Base-by-base conservation (phyloP, 208 protist species). In the Acanthamoeba divionensis region DNA sequence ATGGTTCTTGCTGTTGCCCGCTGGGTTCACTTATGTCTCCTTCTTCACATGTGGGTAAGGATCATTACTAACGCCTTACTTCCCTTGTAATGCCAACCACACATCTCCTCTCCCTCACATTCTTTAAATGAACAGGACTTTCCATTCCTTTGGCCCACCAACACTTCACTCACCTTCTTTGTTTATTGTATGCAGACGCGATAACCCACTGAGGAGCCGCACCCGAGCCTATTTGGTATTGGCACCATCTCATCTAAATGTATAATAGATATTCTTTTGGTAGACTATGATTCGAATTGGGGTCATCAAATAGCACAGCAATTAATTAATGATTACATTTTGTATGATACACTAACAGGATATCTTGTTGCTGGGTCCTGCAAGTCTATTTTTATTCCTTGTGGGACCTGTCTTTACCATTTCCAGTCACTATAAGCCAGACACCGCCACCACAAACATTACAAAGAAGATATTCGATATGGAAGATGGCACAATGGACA, bases 41-140 rank as follows among this genome's bases (percentile, higher is more conserved):
- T 88, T 88, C 57, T 88, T 36, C 44, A 88, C 79, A 26, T 88
- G 79, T n/a, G 79, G 79, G 2, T n/a, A n/a, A n/a, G n/a, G n/a
- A n/a, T n/a, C n/a, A n/a, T n/a, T n/a, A n/a, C n/a, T n/a, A n/a
- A n/a, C n/a, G n/a, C n/a, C n/a, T n/a, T n/a, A n/a, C n/a, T n/a
- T n/a, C n/a, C n/a, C n/a, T n/a, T n/a, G n/a, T n/a, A n/a, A n/a
- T n/a, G n/a, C n/a, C n/a, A n/a, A n/a, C n/a, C n/a, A n/a, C n/a
- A n/a, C n/a, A n/a, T n/a, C n/a, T n/a, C n/a, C n/a, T n/a, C n/a
- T n/a, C n/a, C n/a, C n/a, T n/a, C n/a, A n/a, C n/a, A n/a, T n/a
- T n/a, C n/a, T n/a, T n/a, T n/a, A n/a, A n/a, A n/a, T n/a, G n/a
- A n/a, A n/a, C n/a, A n/a, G n/a, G n/a, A n/a, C n/a, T n/a, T n/a